Evolutionary conservation across 1,139 yeast species (phyloP).

Genomic region (Pneumocystis sp.): DNA sequence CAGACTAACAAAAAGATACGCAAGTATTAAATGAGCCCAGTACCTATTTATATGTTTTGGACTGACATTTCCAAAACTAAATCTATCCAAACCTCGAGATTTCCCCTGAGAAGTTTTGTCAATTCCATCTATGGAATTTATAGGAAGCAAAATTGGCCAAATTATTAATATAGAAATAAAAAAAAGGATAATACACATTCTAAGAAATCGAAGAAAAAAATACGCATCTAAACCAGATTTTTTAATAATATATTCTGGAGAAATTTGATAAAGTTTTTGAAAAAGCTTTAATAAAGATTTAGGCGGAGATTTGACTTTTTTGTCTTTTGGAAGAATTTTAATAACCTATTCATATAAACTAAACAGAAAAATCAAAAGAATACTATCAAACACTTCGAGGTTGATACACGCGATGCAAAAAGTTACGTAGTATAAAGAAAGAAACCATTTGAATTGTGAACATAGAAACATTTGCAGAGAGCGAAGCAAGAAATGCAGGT

Average conservation of each 20-base stretch:
- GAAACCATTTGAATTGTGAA: background rate
- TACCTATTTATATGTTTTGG: slow-evolving; percentile 44
- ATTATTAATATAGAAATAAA: slow-evolving; percentile 48
- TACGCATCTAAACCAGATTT: slow-evolving; percentile 82
- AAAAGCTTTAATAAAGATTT: background rate
- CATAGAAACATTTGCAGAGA: background rate
- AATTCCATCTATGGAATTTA: slow-evolving; percentile 29
- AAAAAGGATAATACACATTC: slow-evolving; percentile 44
- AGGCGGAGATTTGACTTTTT: background rate
- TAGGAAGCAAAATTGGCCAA: slow-evolving; percentile 72
- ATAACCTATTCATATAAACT: background rate
- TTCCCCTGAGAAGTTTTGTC: slow-evolving; percentile 56
- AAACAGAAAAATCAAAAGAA: background rate
- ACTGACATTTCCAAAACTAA: slow-evolving; percentile 63
- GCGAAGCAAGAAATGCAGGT: background rate
- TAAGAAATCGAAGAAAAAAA: slow-evolving; percentile 53
- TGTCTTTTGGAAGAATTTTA: background rate
- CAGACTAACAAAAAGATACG: slow-evolving; percentile 55
- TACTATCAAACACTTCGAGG: slow-evolving; percentile 1
- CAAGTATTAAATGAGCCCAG: slow-evolving; percentile 72
- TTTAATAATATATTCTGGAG: slow-evolving; percentile 55
- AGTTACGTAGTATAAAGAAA: background rate
- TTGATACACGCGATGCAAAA: background rate
- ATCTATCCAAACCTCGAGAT: slow-evolving; percentile 52
- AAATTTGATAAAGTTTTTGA: background rate